phyloP scores from a whole-genome alignment of 164 flowering plant species.

The Echeveria elegans region DNA sequence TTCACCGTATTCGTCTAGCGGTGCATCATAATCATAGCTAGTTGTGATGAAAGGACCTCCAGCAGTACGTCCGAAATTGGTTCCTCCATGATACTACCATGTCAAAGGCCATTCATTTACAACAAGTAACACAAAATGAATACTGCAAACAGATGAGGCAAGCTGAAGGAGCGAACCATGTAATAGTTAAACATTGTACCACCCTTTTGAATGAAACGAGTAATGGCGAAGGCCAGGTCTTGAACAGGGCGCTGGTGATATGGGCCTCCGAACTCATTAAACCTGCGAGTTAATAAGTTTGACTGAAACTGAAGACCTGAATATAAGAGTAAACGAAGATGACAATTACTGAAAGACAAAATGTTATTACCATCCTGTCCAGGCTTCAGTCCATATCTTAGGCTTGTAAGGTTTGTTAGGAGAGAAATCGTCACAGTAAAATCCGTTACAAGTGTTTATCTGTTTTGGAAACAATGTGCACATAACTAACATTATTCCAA shows the following conservation, averaged over 20 bases:
- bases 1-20: constrained; percentile 95
- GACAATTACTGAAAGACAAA: background rate
- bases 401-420: constrained; percentile 96
- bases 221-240: constrained; percentile 89
- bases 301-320: background rate
- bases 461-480: constrained; percentile 19
- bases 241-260: constrained; percentile 65
- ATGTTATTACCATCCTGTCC: constrained; percentile 80
- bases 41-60: constrained; percentile 97
- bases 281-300: constrained; percentile 31
- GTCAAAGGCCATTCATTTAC: constrained; percentile 8
- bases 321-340: background rate
- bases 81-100: constrained; percentile 94
- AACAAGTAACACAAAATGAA: background rate
- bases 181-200: constrained; percentile 85
- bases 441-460: constrained; percentile 97
- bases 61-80: constrained; percentile 94
- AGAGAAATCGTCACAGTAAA: constrained; percentile 79
- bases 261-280: constrained; percentile 80
- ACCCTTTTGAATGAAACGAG: constrained; percentile 82
- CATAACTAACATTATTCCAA: background rate
- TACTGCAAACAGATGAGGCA: background rate
- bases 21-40: constrained; percentile 98
- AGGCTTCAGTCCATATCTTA: constrained; percentile 84
- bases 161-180: constrained; percentile 46